Evolutionary conservation across 495 filamentous ascomycete species (phyloP).

Genomic region (Trichoderma virens): DNA sequence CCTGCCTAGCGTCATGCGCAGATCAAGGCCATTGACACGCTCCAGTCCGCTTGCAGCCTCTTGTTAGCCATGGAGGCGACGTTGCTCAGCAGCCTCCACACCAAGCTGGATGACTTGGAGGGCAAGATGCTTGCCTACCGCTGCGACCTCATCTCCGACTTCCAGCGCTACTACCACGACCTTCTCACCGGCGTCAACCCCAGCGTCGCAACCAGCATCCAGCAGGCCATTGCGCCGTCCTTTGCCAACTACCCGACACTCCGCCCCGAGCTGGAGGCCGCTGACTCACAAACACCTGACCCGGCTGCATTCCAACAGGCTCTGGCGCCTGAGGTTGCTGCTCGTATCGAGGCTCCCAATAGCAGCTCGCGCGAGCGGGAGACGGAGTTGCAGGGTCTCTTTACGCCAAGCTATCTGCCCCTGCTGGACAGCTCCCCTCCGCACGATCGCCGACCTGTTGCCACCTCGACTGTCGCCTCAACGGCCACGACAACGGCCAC

Average conservation of each 20-base stretch:
- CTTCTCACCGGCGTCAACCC: conserved; percentile 37
- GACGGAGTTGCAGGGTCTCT: conserved; percentile 50
- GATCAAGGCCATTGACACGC: conserved; percentile 9
- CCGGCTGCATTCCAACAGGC: conserved; percentile 35
- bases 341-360: conserved; percentile 15
- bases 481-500: background rate
- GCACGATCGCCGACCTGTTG: conserved; percentile 13
- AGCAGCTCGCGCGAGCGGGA: conserved; percentile 43
- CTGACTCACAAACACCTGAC: conserved; percentile 21
- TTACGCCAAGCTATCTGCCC: conserved; percentile 53
- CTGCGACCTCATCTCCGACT: conserved; percentile 41
- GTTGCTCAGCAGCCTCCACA: conserved; percentile 40
- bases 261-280: conserved; percentile 19
- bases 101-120: conserved; percentile 44
- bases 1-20: conserved; percentile 10
- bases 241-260: conserved; percentile 30
- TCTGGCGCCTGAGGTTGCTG: conserved; percentile 19
- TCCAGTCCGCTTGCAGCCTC: conserved; percentile 8
- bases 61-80: conserved; percentile 37
- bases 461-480: conserved; percentile 4
- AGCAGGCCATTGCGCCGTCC: background rate
- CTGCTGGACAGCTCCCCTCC: conserved; percentile 41
- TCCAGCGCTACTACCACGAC: conserved; percentile 37
- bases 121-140: conserved; percentile 42
- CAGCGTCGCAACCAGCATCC: conserved; percentile 24